Evolutionary conservation across 106 monocot species (phyloP).

Genomic region (Agapanthus africanus): DNA sequence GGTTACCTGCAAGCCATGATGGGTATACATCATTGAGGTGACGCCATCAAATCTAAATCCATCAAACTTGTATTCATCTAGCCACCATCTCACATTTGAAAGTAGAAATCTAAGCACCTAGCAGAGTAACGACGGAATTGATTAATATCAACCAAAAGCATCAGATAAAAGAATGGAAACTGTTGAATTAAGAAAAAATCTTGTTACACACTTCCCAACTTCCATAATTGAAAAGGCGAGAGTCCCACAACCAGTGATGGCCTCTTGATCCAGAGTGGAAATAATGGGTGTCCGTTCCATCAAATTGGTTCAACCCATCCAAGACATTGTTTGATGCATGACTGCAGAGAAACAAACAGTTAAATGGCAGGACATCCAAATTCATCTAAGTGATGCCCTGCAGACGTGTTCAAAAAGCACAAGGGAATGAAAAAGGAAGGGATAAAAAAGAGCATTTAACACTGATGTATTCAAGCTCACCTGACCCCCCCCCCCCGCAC

Average conservation of each 20-base stretch:
- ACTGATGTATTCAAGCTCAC: neutral
- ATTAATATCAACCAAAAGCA: neutral
- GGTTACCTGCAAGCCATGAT: constrained; percentile 84
- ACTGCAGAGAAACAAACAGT: constrained; percentile 28
- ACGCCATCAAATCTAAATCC: constrained; percentile 99
- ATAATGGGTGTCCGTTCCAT: constrained; percentile 93
- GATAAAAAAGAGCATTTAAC: neutral
- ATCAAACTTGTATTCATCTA: constrained; percentile 99
- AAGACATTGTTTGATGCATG: constrained; percentile 95
- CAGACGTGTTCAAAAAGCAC: neutral
- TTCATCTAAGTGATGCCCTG: neutral
- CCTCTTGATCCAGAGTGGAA: constrained; percentile 86
- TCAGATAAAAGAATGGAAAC: constrained; percentile 1
- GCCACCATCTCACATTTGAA: constrained; percentile 99
- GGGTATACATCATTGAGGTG: constrained; percentile 99
- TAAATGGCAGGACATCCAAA: neutral
- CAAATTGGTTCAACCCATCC: constrained; percentile 95
- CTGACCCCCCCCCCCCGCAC: too few relatives aligned
- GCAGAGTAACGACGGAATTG: neutral
- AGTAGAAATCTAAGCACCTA: constrained; percentile 90
- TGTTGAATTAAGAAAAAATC: neutral
- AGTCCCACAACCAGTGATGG: constrained; percentile 99
- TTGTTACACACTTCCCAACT: constrained; percentile 76
- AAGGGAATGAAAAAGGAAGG: neutral
- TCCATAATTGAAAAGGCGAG: constrained; percentile 93